Evolutionary conservation across 495 filamentous ascomycete species (phyloP).

Genomic region (Thermochaetoides thermophila): DNA sequence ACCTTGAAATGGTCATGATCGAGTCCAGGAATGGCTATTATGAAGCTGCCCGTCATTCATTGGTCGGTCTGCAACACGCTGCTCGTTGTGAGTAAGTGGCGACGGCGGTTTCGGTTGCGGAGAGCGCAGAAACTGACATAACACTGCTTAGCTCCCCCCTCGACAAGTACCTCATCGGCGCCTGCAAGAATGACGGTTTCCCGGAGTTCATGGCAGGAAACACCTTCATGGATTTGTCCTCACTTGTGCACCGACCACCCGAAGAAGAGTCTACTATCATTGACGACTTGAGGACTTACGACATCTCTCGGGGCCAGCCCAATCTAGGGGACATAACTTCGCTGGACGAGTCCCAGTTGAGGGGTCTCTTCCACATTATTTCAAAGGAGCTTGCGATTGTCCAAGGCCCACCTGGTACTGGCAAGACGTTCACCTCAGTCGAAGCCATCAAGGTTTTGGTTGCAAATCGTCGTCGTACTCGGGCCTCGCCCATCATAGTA

Average conservation of each 20-base stretch:
- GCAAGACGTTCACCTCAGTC: slow-evolving; percentile 70
- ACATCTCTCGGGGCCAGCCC: too few species aligned
- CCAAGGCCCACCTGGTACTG: slow-evolving; percentile 86
- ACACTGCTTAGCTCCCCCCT: slow-evolving; percentile 8
- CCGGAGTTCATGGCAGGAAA: slow-evolving; percentile 18
- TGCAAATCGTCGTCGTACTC: slow-evolving; percentile 24
- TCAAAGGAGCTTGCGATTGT: slow-evolving; percentile 62
- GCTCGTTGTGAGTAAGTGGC: slow-evolving; percentile 39
- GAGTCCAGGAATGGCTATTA: slow-evolving; percentile 58
- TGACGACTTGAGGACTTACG: too few species aligned
- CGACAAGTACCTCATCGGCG: slow-evolving; percentile 26
- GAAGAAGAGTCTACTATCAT: slow-evolving; percentile 7
- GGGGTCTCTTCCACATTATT: slow-evolving; percentile 53
- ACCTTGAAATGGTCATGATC: slow-evolving; percentile 61
- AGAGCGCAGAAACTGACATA: too few species aligned
- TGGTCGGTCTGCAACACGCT: slow-evolving; percentile 62
- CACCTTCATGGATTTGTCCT: slow-evolving; percentile 21
- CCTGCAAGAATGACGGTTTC: slow-evolving; percentile 24
- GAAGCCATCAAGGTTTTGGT: slow-evolving; percentile 55
- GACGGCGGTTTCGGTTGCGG: too few species aligned
- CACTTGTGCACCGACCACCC: slow-evolving; percentile 11
- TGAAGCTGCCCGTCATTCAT: slow-evolving; percentile 55
- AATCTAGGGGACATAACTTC: slow-evolving; percentile 23
- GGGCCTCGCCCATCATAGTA: slow-evolving; percentile 43
- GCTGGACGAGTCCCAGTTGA: slow-evolving; percentile 56